These are phyloP conservation scores for Monilinia fructicola DNA, from an alignment of 2,329 filamentous ascomycete genomes.

Conservation along the genomic window DNA sequence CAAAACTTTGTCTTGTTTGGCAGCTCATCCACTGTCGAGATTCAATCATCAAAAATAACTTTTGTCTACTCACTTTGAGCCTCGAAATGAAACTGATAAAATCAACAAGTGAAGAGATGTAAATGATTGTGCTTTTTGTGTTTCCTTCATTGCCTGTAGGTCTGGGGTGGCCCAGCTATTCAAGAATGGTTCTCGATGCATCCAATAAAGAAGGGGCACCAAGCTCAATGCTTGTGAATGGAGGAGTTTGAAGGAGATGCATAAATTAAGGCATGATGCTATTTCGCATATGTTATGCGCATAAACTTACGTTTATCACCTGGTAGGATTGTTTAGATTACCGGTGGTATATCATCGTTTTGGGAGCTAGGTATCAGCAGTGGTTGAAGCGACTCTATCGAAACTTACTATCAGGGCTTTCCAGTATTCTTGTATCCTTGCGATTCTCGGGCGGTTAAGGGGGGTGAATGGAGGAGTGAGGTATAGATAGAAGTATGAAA, in stretches of 20 bases:
- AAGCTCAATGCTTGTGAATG: neutral
- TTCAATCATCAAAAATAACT: neutral
- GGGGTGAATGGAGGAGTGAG: too few species aligned
- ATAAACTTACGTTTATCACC: too few species aligned
- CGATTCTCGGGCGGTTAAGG: too few species aligned
- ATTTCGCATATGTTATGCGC: neutral
- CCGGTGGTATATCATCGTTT: neutral
- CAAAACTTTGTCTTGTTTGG: neutral
- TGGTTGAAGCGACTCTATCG: neutral
- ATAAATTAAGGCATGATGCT: neutral
- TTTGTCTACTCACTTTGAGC: too few species aligned
- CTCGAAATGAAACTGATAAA: neutral
- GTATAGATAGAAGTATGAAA: too few species aligned
- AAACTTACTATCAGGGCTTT: neutral
- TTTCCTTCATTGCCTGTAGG: neutral
- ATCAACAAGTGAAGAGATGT: neutral
- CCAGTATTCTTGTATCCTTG: neutral
- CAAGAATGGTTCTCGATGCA: neutral
- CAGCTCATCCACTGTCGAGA: neutral
- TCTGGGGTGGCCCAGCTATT: neutral
- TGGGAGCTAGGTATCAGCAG: neutral
- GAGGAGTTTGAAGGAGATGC: neutral
- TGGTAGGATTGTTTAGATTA: neutral
- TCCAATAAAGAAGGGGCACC: neutral
- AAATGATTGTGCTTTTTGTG: neutral